Evolutionary conservation across 2,329 filamentous ascomycete species (phyloP).

Genomic region (Coleophoma eucalyptorum): DNA sequence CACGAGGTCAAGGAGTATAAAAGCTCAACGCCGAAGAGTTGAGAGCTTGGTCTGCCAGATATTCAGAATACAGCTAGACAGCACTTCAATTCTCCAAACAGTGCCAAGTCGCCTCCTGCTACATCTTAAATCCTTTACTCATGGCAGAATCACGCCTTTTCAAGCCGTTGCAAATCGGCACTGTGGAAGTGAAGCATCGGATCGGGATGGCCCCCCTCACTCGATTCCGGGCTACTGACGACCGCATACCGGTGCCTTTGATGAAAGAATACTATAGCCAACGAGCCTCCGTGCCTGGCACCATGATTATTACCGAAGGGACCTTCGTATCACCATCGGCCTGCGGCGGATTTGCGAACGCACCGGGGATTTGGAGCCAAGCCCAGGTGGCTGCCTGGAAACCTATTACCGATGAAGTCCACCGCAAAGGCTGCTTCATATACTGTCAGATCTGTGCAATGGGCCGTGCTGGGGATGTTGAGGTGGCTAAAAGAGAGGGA

Average conservation of each 20-base stretch:
- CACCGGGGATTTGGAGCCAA: slow-evolving; percentile 53
- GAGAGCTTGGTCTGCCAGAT: too few relatives aligned
- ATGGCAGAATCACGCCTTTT: slow-evolving; percentile 20
- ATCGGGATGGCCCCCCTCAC: slow-evolving; percentile 46
- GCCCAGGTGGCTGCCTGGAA: slow-evolving; percentile 58
- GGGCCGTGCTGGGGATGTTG: slow-evolving; percentile 46
- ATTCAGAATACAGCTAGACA: too few relatives aligned
- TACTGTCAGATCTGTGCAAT: slow-evolving; percentile 59
- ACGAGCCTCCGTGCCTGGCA: slow-evolving; percentile 44
- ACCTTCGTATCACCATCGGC: slow-evolving; percentile 46
- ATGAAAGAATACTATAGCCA: slow-evolving; percentile 46
- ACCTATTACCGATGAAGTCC: slow-evolving; percentile 55
- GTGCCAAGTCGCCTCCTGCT: too few relatives aligned
- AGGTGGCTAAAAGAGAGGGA: slow-evolving; percentile 12
- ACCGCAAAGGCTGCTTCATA: slow-evolving; percentile 56
- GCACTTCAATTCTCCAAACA: too few relatives aligned
- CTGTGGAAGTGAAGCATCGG: slow-evolving; percentile 35
- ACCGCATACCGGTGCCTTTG: slow-evolving; percentile 40
- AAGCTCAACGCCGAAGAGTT: too few relatives aligned
- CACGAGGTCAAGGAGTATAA: too few relatives aligned
- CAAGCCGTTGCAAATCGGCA: slow-evolving; percentile 33
- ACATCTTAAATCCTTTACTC: too few relatives aligned
- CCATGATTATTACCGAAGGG: slow-evolving; percentile 45
- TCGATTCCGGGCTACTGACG: slow-evolving; percentile 36
- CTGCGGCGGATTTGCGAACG: slow-evolving; percentile 40